Conservation (phyloP, 495 filamentous ascomycete species). For the Hyaloscypha hepaticicola region DNA sequence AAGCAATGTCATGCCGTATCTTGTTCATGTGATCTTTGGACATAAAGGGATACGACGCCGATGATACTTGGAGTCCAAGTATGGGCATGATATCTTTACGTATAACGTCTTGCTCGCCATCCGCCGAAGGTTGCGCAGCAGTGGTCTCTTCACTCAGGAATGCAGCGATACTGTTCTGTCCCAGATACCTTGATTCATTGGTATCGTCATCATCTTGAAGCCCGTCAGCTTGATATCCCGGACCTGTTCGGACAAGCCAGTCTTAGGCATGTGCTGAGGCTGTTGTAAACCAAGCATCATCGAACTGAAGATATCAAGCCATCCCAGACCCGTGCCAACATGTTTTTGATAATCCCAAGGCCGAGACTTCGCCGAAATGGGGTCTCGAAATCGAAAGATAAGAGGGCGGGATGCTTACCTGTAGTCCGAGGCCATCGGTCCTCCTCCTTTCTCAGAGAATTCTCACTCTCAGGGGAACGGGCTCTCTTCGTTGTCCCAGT, state of each 20-base stretch:
- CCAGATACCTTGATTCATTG: constrained; percentile 65
- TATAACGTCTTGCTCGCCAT: constrained; percentile 44
- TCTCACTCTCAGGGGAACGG: constrained; percentile 37
- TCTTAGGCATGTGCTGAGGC: not conserved
- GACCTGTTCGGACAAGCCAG: constrained; percentile 30
- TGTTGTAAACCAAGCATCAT: not conserved
- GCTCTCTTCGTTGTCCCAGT: constrained; percentile 41
- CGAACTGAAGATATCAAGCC: not conserved
- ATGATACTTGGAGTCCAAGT: constrained; percentile 77
- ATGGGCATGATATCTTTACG: constrained; percentile 72
- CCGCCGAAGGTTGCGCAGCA: constrained; percentile 30
- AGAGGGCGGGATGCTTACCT: constrained; percentile 17
- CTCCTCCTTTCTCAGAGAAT: constrained; percentile 38
- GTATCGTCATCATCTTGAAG: constrained; percentile 57
- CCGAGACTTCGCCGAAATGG: constrained; percentile 17
- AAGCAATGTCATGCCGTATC: constrained; percentile 68
- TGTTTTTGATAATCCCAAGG: not conserved
- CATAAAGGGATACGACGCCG: constrained; percentile 81
- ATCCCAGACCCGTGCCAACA: not conserved
- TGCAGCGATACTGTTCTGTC: constrained; percentile 62
- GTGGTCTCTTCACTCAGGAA: constrained; percentile 63
- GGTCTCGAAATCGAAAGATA: constrained; percentile 7
- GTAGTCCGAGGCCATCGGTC: constrained; percentile 40
- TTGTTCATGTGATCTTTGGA: constrained; percentile 67
- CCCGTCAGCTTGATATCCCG: constrained; percentile 31